Evolutionary conservation across 2,329 filamentous ascomycete species (phyloP), one percentile per base, ranked within the genome.

Genomic region (Clarireedia hainanense): DNA sequence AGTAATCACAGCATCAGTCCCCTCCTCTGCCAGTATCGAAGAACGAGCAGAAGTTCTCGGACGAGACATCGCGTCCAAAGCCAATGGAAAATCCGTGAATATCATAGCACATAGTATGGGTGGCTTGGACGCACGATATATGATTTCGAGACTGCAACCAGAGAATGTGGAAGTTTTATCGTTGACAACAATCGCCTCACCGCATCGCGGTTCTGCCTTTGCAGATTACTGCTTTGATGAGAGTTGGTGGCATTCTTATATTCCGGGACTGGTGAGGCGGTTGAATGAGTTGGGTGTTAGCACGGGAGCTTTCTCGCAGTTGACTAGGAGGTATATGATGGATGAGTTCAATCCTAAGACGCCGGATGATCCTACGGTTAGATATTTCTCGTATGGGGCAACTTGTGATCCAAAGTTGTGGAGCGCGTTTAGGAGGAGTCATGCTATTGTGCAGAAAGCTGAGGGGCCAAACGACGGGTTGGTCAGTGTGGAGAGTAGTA

Each of bases 101-200:
- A 88, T 96, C 57, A 76, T 91, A 20, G 81, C 81, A 42, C 87
- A 91, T 71, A 80, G 76, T 62, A 85, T 85, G 81, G 81, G 83
- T 48, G 83, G 83, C 2, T 73, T 86, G 3, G 83, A 86, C 66
- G 79, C 81, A 9, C 75, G 83, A 47, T 83, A 84, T 68, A 83
- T 86, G 81, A 80, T 85, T 52, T 80, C 81, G 23, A 74, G 74
- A 50, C 72, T 84, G 12, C 71, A 71, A 43, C 78, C 78, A 2
- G 61, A 67, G 3, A 67, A 70, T 24, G 69, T 70, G 70, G 76
- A 69, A 73, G 78, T 78, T 47, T 48, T 71, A 2, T 69, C 67
- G 20, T 59, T 72, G 17, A 72, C 70, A 2, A 73, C 71, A 2
- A 64, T 73, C 9, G 68, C 70, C 24, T 69, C 66, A 7, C 71